Base-by-base conservation (phyloP, 2,329 filamentous ascomycete genomes). In the Aureobasidium sp. region DNA sequence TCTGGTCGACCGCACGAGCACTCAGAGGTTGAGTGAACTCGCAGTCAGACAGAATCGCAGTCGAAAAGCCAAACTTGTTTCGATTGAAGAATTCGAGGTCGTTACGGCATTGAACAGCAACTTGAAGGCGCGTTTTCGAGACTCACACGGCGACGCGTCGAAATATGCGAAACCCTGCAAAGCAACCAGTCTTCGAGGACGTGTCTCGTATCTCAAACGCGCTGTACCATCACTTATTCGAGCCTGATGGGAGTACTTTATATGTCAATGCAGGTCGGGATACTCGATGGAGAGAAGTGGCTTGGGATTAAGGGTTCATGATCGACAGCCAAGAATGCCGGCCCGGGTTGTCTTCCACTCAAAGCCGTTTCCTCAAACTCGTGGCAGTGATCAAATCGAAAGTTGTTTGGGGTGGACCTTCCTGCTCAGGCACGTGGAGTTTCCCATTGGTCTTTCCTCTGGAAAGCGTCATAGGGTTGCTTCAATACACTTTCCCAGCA, bases 401-500 rank as follows among this genome's bases (percentile, higher is more conserved):
- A 34, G 8, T 34, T 24, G 47, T 10, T 41, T 20, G 29, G 27
- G 55, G 41, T 47, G 27, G 39, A 46, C 20, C 20, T 47, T 37
- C 27, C 56, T 34, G n/a, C 12, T 24, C 57, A 61, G 37, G 47
- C 57, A 61, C 57, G 57, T 61, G 57, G 36, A 41, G 47, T 34
- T 36, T 61, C 36, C 46, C 47, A 61, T 61, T 61, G 57, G 57
- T 50, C 44, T 50, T 59, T 32, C 20, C 17, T 37, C 29, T 8
- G 27, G 12, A 29, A 3, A 27, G 29, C 55, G 55, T 59, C 55
- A 59, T 48, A 20, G 34, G 34, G 13, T 9, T 59, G 24, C 17
- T 34, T 6, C 41, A 37, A 48, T 32, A 5, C 27, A 29, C 24
- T 36, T 29, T 48, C 43, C 17, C 13, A 47, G 24, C 34, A 17